Evolutionary conservation across 2,329 filamentous ascomycete species (phyloP), one percentile per base, ranked within the genome.

Genomic region (Beauveria caledonica): DNA sequence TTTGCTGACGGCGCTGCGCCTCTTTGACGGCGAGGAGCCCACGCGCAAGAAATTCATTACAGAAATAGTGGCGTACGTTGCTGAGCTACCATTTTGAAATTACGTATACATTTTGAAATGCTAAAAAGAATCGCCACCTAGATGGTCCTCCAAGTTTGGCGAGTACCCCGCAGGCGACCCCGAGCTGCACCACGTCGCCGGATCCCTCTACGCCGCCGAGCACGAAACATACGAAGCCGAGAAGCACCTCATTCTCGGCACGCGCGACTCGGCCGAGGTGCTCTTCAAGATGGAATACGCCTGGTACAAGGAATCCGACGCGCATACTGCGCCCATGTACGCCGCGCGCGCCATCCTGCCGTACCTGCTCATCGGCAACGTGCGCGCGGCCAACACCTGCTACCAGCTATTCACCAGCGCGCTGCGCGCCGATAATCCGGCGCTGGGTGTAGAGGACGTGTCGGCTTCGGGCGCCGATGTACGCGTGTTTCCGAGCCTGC

Each of bases 181-280:
- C 3, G 94, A 97, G 69, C 79, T 99, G 60, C 94, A 99, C 75
- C 92, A 97, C 75, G 92, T 96, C 48, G 87, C 87, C 40, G 94
- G 94, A 55, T 86, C 85, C 36, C 78, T 97, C 48, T 96, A 91
- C 72, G 93, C 92, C n/a, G 88, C 95, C 69, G 93, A 97, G 68
- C 88, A 92, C 73, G 91, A 97, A 63, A 84, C 88, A 27, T 96
- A 96, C 78, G 92, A 97, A 62, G 94, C 95, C 15, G 95, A 99
- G 75, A 84, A 86, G 67, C 94, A 99, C 74, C 81, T 99, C 60
- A 75, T 92, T 53, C 81, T 97, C 44, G 95, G 94, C 63, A 97
- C 92, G 10, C 89, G 88, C 67, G 92, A 96, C 73, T 96, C 92
- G 0, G 83, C 92, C 42, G 86, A 91, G 66, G 81, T 89, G 11